Evolutionary conservation across 768 basidiomycete species (phyloP).

Genomic region (Termitomyces sp.): DNA sequence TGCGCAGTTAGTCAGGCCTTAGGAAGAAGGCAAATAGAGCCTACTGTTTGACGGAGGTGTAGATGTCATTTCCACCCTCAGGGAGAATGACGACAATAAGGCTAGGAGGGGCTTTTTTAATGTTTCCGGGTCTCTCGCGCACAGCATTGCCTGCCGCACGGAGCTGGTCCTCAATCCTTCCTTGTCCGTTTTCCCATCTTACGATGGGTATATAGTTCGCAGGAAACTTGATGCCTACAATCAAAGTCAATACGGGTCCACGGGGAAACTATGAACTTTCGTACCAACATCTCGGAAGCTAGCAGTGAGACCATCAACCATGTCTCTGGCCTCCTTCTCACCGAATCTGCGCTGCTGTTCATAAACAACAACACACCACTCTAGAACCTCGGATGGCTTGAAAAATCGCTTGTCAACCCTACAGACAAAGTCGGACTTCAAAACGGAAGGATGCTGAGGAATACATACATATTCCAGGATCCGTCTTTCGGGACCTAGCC

Average conservation of each 20-base stretch:
- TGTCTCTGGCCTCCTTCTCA: constrained; percentile 42
- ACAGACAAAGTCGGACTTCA: constrained; percentile 5
- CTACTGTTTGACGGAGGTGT: constrained; percentile 76
- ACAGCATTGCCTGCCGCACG: constrained; percentile 48
- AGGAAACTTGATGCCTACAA: constrained; percentile 55
- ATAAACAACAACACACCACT: constrained; percentile 67
- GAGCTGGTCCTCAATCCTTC: constrained; percentile 50
- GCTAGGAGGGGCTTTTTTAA: constrained; percentile 34
- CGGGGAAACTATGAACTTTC: constrained; percentile 20
- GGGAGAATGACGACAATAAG: constrained; percentile 71
- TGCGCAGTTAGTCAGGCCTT: neutral
- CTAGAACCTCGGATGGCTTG: constrained; percentile 46
- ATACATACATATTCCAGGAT: constrained; percentile 71
- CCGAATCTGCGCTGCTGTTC: constrained; percentile 59
- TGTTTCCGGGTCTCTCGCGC: constrained; percentile 30
- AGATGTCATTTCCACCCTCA: constrained; percentile 72
- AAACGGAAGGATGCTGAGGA: neutral
- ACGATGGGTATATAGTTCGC: constrained; percentile 37
- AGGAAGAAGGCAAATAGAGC: constrained; percentile 21
- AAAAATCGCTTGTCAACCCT: constrained; percentile 76
- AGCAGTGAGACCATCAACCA: constrained; percentile 50
- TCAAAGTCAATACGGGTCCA: neutral
- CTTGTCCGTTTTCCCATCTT: constrained; percentile 58
- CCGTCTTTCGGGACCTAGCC: constrained; percentile 59
- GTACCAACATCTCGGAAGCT: constrained; percentile 58